Percentiles rank a stretch among this genome's conserved stretches.
Evolutionary conservation across 306 rosid species (phyloP).

Genomic region (Vigna reflexopilosa): DNA sequence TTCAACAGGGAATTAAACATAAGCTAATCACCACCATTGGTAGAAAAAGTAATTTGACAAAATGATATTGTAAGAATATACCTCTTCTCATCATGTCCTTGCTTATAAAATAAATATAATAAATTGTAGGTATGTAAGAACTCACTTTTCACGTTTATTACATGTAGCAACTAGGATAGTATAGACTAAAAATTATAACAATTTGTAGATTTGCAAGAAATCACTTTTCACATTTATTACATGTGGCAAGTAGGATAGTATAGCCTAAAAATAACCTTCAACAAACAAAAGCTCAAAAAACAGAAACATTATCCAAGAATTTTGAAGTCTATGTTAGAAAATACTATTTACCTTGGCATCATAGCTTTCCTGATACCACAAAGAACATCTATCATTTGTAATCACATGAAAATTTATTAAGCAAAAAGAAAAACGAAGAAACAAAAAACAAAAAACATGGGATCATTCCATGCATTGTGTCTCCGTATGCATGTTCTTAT

Average conservation of each 20-base stretch:
- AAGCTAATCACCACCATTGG: neutral
- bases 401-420: no score
- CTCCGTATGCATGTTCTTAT: neutral
- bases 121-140: slow-evolving; percentile 3
- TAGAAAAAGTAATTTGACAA: neutral
- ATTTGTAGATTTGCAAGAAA: no score
- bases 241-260: neutral
- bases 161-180: neutral
- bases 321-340: neutral
- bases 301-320: slow-evolving; percentile 8
- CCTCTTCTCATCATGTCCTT: neutral
- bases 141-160: slow-evolving; percentile 9
- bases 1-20: no score
- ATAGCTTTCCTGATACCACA: no score
- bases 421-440: no score
- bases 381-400: no score
- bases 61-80: slow-evolving; percentile 8
- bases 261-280: slow-evolving; percentile 1
- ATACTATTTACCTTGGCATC: no score
- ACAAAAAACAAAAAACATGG: no score
- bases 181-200: neutral
- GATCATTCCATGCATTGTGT: neutral
- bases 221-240: neutral
- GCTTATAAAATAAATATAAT: neutral
- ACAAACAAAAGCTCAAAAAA: neutral